phyloP scores from a whole-genome alignment of 306 rosid genomes.

The Castanopsis chinensis region DNA sequence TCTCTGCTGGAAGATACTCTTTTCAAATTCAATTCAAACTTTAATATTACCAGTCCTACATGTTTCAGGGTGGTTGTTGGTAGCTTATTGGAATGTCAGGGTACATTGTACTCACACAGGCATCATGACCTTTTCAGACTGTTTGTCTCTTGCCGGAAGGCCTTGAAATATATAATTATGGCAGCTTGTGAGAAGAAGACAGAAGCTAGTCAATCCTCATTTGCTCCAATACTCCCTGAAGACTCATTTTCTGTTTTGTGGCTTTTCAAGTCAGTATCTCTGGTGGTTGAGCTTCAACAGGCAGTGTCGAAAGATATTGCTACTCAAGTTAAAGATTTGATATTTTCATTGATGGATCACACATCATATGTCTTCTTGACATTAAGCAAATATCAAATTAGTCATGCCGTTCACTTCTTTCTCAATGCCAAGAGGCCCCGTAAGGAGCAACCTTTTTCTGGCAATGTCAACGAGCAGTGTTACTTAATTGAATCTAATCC shows the following conservation, averaged over 20 bases:
- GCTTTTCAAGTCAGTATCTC: conserved; percentile 69
- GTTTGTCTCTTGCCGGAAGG: conserved; percentile 79
- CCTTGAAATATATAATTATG: conserved; percentile 50
- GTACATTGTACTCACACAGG: conserved; percentile 23
- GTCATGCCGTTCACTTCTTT: conserved; percentile 29
- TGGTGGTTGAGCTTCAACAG: conserved; percentile 48
- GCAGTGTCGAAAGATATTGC: conserved; percentile 35
- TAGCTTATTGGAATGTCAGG: conserved; percentile 44
- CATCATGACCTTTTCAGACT: conserved; percentile 58
- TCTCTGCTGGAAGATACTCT: conserved; percentile 11
- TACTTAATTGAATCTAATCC: conserved; percentile 37
- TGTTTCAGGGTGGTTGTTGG: conserved; percentile 72
- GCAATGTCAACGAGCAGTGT: conserved; percentile 33
- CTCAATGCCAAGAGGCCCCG: conserved; percentile 36
- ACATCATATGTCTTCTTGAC: conserved; percentile 58
- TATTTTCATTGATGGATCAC: conserved; percentile 75
- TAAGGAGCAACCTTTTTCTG: conserved; percentile 39
- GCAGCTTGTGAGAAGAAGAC: conserved; percentile 47
- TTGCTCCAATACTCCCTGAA: conserved; percentile 38
- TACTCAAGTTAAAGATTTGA: conserved; percentile 39
- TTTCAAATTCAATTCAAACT: conserved; percentile 2
- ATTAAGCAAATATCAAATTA: conserved; percentile 53
- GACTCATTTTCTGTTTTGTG: conserved; percentile 55
- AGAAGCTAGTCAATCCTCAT: conserved; percentile 30
- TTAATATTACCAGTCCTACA: conserved; percentile 7